Conservation (phyloP, 2,329 filamentous ascomycete species). For the Pseudocercospora crystallina region DNA sequence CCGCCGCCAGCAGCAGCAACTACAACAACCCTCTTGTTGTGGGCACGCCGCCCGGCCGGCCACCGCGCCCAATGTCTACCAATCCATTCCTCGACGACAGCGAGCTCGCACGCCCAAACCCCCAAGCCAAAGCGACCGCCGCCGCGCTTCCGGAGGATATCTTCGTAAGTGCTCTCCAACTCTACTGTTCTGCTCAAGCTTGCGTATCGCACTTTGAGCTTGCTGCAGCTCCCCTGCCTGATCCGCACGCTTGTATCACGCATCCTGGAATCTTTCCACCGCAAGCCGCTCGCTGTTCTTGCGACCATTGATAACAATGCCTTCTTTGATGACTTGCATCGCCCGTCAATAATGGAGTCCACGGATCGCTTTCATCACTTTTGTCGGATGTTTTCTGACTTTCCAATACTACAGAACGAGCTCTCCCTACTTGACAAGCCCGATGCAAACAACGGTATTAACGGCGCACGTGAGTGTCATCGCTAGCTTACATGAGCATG, state of each 20-base stretch:
- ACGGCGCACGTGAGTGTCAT: constrained; percentile 11
- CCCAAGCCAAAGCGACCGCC: constrained; percentile 27
- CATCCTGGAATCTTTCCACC: constrained; percentile 14
- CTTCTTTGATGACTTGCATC: no score
- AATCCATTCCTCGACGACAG: constrained; percentile 68
- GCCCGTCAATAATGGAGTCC: not conserved
- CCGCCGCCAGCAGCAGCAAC: constrained; percentile 25
- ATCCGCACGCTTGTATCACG: constrained; percentile 23
- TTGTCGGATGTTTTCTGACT: constrained; percentile 44
- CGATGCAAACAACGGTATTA: constrained; percentile 34
- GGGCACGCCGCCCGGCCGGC: constrained; percentile 40
- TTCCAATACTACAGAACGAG: constrained; percentile 57
- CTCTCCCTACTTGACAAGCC: constrained; percentile 65
- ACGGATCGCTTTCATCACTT: constrained; percentile 46
- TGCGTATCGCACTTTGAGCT: constrained; percentile 8
- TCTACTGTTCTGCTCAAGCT: not conserved
- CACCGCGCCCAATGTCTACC: constrained; percentile 61
- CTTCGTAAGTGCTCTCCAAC: constrained; percentile 62
- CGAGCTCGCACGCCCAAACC: constrained; percentile 21
- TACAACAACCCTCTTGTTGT: not conserved
- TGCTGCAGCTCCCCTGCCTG: constrained; percentile 20
- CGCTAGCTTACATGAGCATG: constrained; percentile 20
- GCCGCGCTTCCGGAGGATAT: constrained; percentile 65
- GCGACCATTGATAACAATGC: no score
- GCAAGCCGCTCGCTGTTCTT: no score